phyloP scores from a whole-genome alignment of 305 asterid genomes.

The Solanum hybrid region DNA sequence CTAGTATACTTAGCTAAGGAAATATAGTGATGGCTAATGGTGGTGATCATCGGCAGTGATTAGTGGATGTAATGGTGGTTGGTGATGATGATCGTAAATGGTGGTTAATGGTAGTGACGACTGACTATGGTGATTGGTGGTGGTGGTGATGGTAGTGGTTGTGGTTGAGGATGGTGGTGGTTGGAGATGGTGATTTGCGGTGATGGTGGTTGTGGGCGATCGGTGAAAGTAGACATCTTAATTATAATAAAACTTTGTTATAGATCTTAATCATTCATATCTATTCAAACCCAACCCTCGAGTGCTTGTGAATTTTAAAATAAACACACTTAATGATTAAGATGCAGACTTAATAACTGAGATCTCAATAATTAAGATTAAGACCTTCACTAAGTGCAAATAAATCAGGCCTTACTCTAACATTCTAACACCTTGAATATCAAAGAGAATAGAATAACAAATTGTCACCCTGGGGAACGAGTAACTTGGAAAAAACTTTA shows the following conservation, averaged over 20 bases:
- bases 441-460: not conserved
- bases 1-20: not conserved
- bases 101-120: not conserved
- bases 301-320: not conserved
- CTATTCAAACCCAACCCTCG: not conserved
- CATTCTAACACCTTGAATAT: not conserved
- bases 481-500: not conserved
- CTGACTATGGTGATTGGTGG: not conserved
- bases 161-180: not conserved
- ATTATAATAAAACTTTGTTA: not conserved
- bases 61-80: not conserved
- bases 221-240: not conserved
- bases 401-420: not conserved
- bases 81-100: not conserved
- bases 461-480: not conserved
- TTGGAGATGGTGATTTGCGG: not conserved
- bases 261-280: not conserved
- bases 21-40: not conserved
- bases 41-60: not conserved
- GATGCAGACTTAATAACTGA: not conserved
- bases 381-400: not conserved
- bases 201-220: not conserved
- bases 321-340: not conserved
- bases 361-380: not conserved
- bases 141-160: not conserved